Evolutionary conservation across 2,329 filamentous ascomycete genomes (phyloP), one percentile per base, ranked within the genome.

Genomic region (Penicillium aurantiogriseum): DNA sequence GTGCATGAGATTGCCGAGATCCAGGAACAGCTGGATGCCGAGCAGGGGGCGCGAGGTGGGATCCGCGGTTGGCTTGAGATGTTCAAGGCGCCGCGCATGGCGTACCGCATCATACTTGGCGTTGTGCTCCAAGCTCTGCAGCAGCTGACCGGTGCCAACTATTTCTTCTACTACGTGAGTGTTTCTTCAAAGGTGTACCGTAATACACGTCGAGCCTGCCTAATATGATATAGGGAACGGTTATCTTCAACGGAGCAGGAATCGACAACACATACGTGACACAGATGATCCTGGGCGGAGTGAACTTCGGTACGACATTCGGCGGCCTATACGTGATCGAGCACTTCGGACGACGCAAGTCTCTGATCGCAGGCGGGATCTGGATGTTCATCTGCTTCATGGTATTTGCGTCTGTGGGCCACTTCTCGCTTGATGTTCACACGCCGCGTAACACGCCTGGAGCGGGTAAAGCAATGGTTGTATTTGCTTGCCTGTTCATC

Each of bases 401-500:
- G 27, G 78, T 90, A 63, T 89, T 88, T 68, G 86, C 84, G 11
- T 76, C 79, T 0, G 79, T 88, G 35, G 83, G 84, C 2, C 78
- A 78, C 27, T 78, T 77, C 62, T 63, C 72, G 1, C 70, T 77
- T 0, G 68, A 76, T 39, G 61, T 71, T 1, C 2, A 66, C 0
- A 61, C 79, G 21, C 80, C 80, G 0, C 71, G 72, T 1, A 72
- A 76, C 36, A 81, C 75, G 59, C 68, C 74, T 3, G 74, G 74
- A 0, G 79, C 83, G 2, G 87, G 87, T 1, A 85, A 84, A 21
- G 81, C 87, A 56, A 87, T 90, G 81, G 88, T 91, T 57, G 84
- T 88, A 1, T 83, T 87, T 25, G 85, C 87, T 0, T 89, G 85
- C 70, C 81, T 90, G 74, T 90, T 89, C 69, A 90, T 91, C 56